Evolutionary conservation across 2,329 filamentous ascomycete species (phyloP).

Genomic region (Diaporthe nobilis): DNA sequence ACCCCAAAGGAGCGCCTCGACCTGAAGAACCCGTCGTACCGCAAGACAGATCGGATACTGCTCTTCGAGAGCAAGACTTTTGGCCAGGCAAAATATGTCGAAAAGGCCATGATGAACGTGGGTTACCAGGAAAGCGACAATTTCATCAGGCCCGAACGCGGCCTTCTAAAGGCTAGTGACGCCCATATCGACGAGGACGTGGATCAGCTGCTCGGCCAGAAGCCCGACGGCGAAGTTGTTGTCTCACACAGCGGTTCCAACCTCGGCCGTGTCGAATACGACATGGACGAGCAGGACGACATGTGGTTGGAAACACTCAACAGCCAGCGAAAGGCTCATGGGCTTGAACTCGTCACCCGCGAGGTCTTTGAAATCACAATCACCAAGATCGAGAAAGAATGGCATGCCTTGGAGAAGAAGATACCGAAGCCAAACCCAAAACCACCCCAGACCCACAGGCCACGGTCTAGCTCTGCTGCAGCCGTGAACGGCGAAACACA

Average conservation of each 20-base stretch:
- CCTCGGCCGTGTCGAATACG: slow-evolving; percentile 93
- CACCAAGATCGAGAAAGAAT: slow-evolving; percentile 99
- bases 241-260: slow-evolving; percentile 58
- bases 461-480: slow-evolving; percentile 92
- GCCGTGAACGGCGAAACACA: slow-evolving; percentile 95
- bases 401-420: slow-evolving; percentile 94
- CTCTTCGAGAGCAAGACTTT: slow-evolving; percentile 87
- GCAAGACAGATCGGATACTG: slow-evolving; percentile 83
- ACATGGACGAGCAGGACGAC: slow-evolving; percentile 99
- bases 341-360: slow-evolving; percentile 87
- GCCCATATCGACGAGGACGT: slow-evolving; percentile 71
- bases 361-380: slow-evolving; percentile 98
- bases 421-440: slow-evolving; percentile 98
- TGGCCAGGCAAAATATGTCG: slow-evolving; percentile 91
- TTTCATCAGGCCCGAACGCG: slow-evolving; percentile 82
- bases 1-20: slow-evolving; percentile 86
- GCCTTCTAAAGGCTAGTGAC: slow-evolving; percentile 76
- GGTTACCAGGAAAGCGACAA: slow-evolving; percentile 96
- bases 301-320: slow-evolving; percentile 95
- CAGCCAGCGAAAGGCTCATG: slow-evolving; percentile 78
- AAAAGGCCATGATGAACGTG: slow-evolving; percentile 95
- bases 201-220: slow-evolving; percentile 61
- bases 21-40: slow-evolving; percentile 81
- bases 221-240: slow-evolving; percentile 71
- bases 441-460: slow-evolving; percentile 92